Conservation (phyloP, 495 filamentous ascomycete species). For the Lasiosphaeriaceae sp. region DNA sequence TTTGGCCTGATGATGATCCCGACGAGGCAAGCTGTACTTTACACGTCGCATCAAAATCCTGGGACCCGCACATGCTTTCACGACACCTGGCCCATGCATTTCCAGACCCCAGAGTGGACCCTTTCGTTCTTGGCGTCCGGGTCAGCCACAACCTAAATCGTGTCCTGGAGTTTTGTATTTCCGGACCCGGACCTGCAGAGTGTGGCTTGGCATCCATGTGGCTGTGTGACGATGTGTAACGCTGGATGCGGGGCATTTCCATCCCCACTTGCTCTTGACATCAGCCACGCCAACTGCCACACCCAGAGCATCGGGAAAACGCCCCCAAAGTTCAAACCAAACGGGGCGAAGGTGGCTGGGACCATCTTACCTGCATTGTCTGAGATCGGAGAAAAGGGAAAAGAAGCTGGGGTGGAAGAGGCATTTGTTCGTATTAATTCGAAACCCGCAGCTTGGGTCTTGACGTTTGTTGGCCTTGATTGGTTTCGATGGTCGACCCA, state of each 20-base stretch:
- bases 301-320: neutral
- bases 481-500: neutral
- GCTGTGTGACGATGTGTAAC: neutral
- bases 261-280: too few relatives aligned
- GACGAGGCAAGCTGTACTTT: conserved; percentile 15
- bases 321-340: too few relatives aligned
- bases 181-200: neutral
- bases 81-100: conserved; percentile 1
- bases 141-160: conserved; percentile 3
- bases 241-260: neutral
- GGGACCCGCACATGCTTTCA: neutral
- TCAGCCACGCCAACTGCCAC: neutral
- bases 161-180: conserved; percentile 11
- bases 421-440: neutral
- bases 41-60: conserved; percentile 16
- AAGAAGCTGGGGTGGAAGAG: neutral
- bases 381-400: neutral
- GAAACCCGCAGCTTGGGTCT: neutral
- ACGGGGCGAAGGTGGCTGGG: too few relatives aligned
- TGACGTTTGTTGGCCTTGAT: neutral
- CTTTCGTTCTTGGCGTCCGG: neutral
- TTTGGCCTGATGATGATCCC: neutral
- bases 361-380: neutral
- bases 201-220: neutral
- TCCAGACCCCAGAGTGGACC: neutral